Evolutionary conservation across 2,329 filamentous ascomycete species (phyloP).

Genomic region (Cytospora mali): DNA sequence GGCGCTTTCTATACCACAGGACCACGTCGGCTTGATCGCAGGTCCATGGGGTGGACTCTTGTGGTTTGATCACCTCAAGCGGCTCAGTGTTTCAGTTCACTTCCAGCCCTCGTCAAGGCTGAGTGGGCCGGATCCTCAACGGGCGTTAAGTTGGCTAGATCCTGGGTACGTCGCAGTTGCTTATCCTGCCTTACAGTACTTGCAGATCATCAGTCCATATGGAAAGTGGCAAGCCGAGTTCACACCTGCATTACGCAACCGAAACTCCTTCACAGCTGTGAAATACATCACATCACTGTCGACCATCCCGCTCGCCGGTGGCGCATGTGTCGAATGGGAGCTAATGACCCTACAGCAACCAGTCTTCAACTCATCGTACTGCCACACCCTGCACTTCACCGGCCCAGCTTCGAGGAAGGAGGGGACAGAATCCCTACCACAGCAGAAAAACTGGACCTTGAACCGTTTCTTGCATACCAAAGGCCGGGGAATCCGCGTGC

Average conservation of each 20-base stretch:
- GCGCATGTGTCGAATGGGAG: neutral
- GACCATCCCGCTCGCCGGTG: neutral
- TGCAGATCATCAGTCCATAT: neutral
- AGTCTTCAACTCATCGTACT: neutral
- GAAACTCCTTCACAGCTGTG: neutral
- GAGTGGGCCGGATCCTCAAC: neutral
- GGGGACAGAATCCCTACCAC: no score
- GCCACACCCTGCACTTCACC: neutral
- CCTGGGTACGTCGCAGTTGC: neutral
- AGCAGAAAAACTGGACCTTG: neutral
- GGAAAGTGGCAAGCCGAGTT: constrained; percentile 4
- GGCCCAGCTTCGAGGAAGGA: neutral
- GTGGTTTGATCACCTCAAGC: neutral
- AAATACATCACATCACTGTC: constrained; percentile 7
- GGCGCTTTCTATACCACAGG: neutral
- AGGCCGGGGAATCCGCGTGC: neutral
- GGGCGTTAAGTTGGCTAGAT: neutral
- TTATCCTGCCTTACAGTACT: neutral
- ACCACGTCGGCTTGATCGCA: neutral
- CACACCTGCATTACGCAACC: neutral
- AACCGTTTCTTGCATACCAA: constrained; percentile 8
- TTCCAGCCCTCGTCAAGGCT: neutral
- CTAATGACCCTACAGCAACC: constrained; percentile 3
- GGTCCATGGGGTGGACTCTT: neutral
- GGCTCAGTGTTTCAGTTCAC: neutral